Base-by-base conservation (phyloP, 1,139 yeast genomes). In the Geotrichum restrictum region DNA sequence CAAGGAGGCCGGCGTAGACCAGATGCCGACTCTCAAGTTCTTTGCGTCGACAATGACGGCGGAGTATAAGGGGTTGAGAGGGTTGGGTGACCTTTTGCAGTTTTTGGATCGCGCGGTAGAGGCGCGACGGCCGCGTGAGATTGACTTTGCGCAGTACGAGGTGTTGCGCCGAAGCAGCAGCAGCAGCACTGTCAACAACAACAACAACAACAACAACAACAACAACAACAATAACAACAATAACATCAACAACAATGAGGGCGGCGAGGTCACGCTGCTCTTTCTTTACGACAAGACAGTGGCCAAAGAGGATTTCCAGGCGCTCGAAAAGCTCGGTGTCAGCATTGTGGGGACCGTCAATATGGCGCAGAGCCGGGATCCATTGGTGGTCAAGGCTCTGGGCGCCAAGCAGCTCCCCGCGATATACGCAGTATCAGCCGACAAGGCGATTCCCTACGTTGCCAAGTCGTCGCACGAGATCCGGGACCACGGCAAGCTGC, bases 231-330 rank as follows among this genome's bases (percentile, higher is more conserved):
- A 5, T 5, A 4, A n/a, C n/a, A n/a, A n/a, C n/a, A n/a, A n/a
- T n/a, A 24, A 8, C 29, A 4, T 31, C 1, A 11, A 13, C 2
- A 16, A 22, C 46, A 46, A 18, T 21, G 36, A 3, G 37, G 49
- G 16, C 32, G 49, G 32, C 56, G 57, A 34, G 47, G 58, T 60
- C 0, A 59, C 68, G 1, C 69, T 70, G 55, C 58, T 73, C 22
- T 74, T 69, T 55, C 63, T 74, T 40, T 70, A 72, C 55, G 75
- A 73, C 55, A 64, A 64, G 39, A 61, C 67, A 8, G 68, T 73
- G 4, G 65, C 67, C 41, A 54, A 60, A 13, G 77, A 73, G 54
- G 76, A 73, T 54, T 72, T 72, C 60, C 69, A 66, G 41, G 72
- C 74, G 2, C 59, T 72, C 43, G 62, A 64, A 47, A 62, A 65